phyloP scores from a whole-genome alignment of 176 grass and related monocot species.

The Oryza glumipatula region DNA sequence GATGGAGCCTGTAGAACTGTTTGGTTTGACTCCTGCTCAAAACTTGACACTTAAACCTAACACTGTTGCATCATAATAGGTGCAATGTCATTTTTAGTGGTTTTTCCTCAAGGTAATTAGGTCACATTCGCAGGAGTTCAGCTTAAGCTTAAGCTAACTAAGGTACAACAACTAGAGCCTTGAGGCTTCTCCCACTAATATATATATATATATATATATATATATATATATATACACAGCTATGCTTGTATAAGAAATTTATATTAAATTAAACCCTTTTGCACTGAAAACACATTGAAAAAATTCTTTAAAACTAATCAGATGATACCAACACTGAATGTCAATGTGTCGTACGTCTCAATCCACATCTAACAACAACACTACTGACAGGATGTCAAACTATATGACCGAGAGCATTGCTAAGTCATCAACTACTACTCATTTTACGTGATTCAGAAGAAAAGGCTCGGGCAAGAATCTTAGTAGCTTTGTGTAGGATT shows the following conservation, averaged over 20 bases:
- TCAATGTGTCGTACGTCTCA: not conserved
- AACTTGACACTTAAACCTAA: not conserved
- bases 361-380: not conserved
- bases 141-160: not conserved
- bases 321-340: not conserved
- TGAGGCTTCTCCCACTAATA: not conserved
- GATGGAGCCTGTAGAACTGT: not conserved
- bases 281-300: not conserved
- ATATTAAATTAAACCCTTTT: not conserved
- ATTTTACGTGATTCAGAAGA: slow-evolving; percentile 20
- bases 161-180: not conserved
- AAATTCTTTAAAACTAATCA: not conserved
- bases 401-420: not conserved
- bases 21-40: not conserved
- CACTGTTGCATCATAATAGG: not conserved
- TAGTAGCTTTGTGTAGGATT: slow-evolving; percentile 18
- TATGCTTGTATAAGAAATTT: not conserved
- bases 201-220: not conserved
- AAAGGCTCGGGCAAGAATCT: not conserved
- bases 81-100: not conserved
- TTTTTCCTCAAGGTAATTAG: not conserved
- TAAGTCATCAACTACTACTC: slow-evolving; percentile 34
- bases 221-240: not conserved
- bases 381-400: not conserved
- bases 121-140: not conserved